phyloP scores from a whole-genome alignment of 2,329 filamentous ascomycete genomes.

The Xylaria multiplex region DNA sequence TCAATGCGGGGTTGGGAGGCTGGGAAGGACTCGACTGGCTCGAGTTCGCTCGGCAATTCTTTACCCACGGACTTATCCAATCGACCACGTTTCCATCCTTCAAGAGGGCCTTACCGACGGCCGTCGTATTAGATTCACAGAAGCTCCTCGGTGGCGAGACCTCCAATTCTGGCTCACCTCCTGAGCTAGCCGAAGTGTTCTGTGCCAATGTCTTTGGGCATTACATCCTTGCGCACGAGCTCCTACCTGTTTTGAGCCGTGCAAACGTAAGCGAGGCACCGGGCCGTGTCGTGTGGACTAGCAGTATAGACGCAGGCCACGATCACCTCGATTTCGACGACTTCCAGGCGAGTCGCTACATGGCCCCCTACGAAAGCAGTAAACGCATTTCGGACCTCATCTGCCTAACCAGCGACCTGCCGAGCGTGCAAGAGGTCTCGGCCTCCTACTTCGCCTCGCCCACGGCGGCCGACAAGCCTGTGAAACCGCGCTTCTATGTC shows the following conservation, averaged over 20 bases:
- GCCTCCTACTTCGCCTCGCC: constrained; percentile 62
- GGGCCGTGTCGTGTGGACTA: constrained; percentile 86
- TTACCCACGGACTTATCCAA: constrained; percentile 70
- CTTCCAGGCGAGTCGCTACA: constrained; percentile 75
- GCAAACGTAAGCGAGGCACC: constrained; percentile 52
- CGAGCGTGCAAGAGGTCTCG: constrained; percentile 68
- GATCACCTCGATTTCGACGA: constrained; percentile 71
- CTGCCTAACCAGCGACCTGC: constrained; percentile 75
- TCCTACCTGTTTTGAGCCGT: constrained; percentile 77
- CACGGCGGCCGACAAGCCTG: constrained; percentile 37
- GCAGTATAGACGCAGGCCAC: constrained; percentile 75
- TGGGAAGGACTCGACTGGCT: constrained; percentile 83
- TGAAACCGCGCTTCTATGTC: constrained; percentile 76
- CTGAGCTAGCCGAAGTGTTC: constrained; percentile 82
- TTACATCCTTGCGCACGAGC: constrained; percentile 84
- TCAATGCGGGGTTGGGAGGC: constrained; percentile 89
- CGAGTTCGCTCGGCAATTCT: constrained; percentile 61
- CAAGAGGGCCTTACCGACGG: constrained; percentile 70
- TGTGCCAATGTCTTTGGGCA: constrained; percentile 95
- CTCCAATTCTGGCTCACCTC: constrained; percentile 53
- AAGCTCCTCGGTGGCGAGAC: constrained; percentile 44
- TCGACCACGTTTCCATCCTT: constrained; percentile 80
- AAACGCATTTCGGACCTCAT: constrained; percentile 90
- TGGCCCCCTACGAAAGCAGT: constrained; percentile 80
- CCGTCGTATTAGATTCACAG: constrained; percentile 55